phyloP scores from a whole-genome alignment of 257 asterid genomes.

The Orobanche coerulescens region DNA sequence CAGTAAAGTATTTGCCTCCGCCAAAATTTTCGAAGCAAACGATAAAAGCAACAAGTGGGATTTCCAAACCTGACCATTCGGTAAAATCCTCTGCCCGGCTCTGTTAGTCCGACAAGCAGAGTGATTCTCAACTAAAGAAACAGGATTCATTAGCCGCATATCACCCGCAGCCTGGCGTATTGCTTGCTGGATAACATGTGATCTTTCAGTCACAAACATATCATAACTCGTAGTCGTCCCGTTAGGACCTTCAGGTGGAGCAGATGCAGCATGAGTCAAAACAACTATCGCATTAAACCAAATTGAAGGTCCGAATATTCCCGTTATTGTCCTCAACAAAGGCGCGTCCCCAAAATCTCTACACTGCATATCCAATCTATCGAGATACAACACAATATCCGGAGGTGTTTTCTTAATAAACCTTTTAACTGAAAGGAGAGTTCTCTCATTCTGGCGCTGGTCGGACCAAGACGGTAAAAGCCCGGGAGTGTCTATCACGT shows the following conservation, averaged over 20 bases:
- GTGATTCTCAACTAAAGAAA: slow-evolving; percentile 94
- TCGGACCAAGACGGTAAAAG: slow-evolving; percentile 95
- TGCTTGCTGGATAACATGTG: slow-evolving; percentile 91
- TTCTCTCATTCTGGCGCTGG: slow-evolving; percentile 83
- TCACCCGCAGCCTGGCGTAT: slow-evolving; percentile 98
- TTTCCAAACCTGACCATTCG: slow-evolving; percentile 98
- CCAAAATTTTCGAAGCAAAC: slow-evolving; percentile 92
- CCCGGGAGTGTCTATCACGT: slow-evolving; percentile 96
- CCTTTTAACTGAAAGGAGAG: slow-evolving; percentile 64
- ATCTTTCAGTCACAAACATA: slow-evolving; percentile 96
- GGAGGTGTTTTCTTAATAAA: slow-evolving; percentile 86
- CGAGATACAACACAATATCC: slow-evolving; percentile 91
- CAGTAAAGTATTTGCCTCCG: slow-evolving; percentile 85
- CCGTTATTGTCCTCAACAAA: slow-evolving; percentile 79
- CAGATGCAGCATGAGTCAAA: slow-evolving; percentile 95
- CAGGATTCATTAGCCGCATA: slow-evolving; percentile 94
- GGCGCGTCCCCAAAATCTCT: slow-evolving; percentile 92
- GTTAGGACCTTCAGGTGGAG: slow-evolving; percentile 95
- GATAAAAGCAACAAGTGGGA: slow-evolving; percentile 90
- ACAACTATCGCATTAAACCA: slow-evolving; percentile 99
- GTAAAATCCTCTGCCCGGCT: slow-evolving; percentile 98
- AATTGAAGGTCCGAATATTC: slow-evolving; percentile 81
- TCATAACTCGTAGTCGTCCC: slow-evolving; percentile 89
- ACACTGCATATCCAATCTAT: slow-evolving; percentile 91
- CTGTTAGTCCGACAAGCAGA: slow-evolving; percentile 92